Conservation (phyloP, 441 rosid species). For the Syzygium syzygioides region DNA sequence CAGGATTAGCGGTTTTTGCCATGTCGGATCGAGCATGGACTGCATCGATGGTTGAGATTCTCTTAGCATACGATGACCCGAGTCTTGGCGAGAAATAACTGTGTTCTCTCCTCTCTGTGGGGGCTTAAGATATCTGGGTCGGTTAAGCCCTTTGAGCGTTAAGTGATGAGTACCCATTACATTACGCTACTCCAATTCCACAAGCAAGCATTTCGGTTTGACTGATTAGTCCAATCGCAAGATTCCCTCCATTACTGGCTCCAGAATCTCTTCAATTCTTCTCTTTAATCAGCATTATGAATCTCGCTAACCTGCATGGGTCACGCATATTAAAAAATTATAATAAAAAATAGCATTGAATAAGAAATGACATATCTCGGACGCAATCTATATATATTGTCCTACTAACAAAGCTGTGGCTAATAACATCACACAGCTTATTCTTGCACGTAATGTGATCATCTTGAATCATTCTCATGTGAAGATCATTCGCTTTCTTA, state of each 20-base stretch:
- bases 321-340: background rate
- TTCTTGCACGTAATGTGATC: background rate
- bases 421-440: background rate
- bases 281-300: background rate
- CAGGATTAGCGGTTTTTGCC: background rate
- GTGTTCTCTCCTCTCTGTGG: background rate
- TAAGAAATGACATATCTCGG: background rate
- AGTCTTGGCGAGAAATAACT: background rate
- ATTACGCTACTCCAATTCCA: slow-evolving; percentile 8
- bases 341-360: background rate
- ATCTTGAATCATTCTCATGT: background rate
- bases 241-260: background rate
- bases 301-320: background rate
- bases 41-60: background rate
- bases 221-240: background rate
- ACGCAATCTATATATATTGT: background rate
- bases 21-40: background rate
- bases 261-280: background rate
- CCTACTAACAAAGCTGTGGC: background rate
- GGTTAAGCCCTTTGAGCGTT: background rate
- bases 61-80: background rate
- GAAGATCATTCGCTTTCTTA: background rate
- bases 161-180: slow-evolving; percentile 16
- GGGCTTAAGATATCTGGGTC: background rate
- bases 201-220: slow-evolving; percentile 14